Evolutionary conservation across 495 filamentous ascomycete genomes (phyloP).

Genomic region (Geopyxis carbonaria): DNA sequence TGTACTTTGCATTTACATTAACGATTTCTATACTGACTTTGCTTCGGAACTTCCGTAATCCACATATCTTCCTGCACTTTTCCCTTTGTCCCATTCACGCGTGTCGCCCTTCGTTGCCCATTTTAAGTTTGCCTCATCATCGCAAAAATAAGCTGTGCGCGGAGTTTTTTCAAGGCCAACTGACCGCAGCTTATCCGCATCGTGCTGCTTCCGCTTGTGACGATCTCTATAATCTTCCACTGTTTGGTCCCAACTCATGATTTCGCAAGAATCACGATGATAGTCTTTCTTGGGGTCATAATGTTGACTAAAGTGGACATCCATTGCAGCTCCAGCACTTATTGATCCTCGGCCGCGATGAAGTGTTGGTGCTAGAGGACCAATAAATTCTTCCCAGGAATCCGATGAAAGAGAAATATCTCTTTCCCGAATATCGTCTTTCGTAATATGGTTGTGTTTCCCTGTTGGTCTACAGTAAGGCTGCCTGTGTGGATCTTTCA

Average conservation of each 20-base stretch:
- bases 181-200: conserved; percentile 56
- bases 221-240: conserved; percentile 69
- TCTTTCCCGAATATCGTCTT: conserved; percentile 1
- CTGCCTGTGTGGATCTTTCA: too few species aligned
- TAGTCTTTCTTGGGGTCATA: conserved; percentile 67
- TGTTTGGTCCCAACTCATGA: conserved; percentile 68
- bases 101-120: conserved; percentile 67
- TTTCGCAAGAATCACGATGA: conserved; percentile 35
- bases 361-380: conserved; percentile 49
- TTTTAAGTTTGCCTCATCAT: conserved; percentile 53
- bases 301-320: conserved; percentile 54
- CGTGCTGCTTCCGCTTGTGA: conserved; percentile 59
- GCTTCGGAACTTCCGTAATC: too few species aligned
- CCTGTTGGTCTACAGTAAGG: too few species aligned
- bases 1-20: too few species aligned
- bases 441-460: conserved; percentile 1
- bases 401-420: conserved; percentile 35
- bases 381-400: conserved; percentile 61
- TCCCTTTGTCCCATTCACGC: conserved; percentile 86
- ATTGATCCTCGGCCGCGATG: conserved; percentile 56
- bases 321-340: conserved; percentile 48
- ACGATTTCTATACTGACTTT: too few species aligned
- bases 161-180: too few species aligned
- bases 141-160: conserved; percentile 58
- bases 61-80: too few species aligned